Conservation (phyloP, 164 flowering plant species). For the Warburgia ugandensis region DNA sequence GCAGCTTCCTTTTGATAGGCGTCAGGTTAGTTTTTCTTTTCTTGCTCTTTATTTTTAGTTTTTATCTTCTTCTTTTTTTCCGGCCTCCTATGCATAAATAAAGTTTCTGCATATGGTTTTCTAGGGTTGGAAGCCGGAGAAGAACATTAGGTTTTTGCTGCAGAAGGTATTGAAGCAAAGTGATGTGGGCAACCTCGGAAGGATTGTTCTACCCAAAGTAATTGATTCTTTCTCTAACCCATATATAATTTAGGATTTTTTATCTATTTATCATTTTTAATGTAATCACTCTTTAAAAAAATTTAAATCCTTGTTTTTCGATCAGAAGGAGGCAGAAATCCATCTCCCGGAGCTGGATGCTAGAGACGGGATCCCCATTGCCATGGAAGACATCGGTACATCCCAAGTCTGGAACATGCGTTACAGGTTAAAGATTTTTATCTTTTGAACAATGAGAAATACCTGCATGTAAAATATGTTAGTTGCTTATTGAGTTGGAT, state of each 20-base stretch:
- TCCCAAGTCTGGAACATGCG: constrained; percentile 98
- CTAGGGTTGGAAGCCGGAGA: constrained; percentile 84
- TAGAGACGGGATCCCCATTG: constrained; percentile 88
- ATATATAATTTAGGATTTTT: not conserved
- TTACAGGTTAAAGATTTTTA: constrained; percentile 48
- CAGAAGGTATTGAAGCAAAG: constrained; percentile 99
- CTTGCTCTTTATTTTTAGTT: not conserved
- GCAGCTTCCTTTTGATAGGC: constrained; percentile 34
- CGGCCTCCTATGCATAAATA: too few relatives aligned
- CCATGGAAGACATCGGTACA: constrained; percentile 97
- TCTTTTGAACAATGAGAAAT: not conserved
- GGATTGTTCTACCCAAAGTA: constrained; percentile 98
- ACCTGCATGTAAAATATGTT: not conserved
- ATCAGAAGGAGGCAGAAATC: constrained; percentile 92
- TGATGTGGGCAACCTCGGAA: constrained; percentile 97
- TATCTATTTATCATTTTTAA: constrained; percentile 1
- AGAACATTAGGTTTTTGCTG: constrained; percentile 79
- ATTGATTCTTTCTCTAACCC: not conserved
- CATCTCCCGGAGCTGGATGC: constrained; percentile 90
- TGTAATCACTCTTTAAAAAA: not conserved
- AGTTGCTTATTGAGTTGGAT: not conserved
- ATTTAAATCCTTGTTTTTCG: not conserved
- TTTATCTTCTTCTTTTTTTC: too few relatives aligned
- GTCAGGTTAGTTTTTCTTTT: constrained; percentile 34
- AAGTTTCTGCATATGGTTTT: too few relatives aligned